These are phyloP conservation scores for Rhodotorula kratochvilovae DNA, from an alignment of 768 basidiomycete species.

Conservation along the genomic window DNA sequence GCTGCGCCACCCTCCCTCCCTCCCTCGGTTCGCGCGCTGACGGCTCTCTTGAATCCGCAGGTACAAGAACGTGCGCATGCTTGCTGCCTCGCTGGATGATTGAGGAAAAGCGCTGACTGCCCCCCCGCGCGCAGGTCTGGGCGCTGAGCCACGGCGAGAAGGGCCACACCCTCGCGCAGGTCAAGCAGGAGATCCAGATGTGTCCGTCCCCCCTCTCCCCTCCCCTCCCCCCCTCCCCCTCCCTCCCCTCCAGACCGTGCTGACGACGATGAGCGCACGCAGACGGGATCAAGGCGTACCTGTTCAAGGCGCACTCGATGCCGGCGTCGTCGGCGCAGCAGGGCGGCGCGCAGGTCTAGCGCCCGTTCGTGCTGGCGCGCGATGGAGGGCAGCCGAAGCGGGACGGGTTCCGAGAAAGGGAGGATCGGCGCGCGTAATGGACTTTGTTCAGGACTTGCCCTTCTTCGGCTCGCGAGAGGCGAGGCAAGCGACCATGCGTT, in stretches of 20 bases:
- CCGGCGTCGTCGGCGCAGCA: neutral
- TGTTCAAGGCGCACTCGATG: conserved; percentile 23
- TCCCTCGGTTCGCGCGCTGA: no score
- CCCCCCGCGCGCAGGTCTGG: conserved; percentile 15
- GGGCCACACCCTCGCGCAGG: conserved; percentile 69
- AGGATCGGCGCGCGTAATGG: no score
- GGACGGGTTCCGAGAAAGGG: no score
- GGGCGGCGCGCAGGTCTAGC: neutral
- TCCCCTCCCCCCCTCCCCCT: neutral
- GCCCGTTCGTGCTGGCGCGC: no score
- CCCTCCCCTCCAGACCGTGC: neutral
- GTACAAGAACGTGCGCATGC: conserved; percentile 33
- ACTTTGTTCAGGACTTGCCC: no score
- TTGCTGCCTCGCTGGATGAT: no score
- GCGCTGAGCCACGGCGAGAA: conserved; percentile 52
- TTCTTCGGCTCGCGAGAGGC: no score
- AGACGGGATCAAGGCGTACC: conserved; percentile 31
- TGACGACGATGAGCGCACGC: no score
- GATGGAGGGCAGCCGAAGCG: no score
- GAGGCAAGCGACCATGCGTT: neutral
- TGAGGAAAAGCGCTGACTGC: no score
- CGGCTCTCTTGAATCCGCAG: no score
- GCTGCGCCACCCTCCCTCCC: no score
- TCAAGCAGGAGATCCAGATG: conserved; percentile 72
- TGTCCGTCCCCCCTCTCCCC: conserved; percentile 48